These are phyloP conservation scores for Annulohypoxylon maeteangense DNA, from an alignment of 495 filamentous ascomycete species.

Conservation along the genomic window DNA sequence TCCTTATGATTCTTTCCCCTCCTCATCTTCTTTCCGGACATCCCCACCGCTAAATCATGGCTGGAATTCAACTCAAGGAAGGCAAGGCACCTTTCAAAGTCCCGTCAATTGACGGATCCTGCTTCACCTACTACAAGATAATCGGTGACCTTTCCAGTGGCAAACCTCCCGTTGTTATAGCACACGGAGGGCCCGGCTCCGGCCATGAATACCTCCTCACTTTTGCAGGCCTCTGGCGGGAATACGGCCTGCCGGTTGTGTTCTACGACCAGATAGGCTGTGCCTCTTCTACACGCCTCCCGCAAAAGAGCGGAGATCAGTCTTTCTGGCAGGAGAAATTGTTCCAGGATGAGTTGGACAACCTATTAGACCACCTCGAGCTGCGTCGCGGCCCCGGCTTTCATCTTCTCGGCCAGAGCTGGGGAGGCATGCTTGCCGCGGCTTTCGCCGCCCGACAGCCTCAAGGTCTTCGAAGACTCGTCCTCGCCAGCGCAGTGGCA, in stretches of 20 bases:
- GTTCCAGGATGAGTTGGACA: constrained; percentile 61
- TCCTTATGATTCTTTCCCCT: background rate
- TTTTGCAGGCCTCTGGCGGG: constrained; percentile 46
- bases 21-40: background rate
- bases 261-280: constrained; percentile 66
- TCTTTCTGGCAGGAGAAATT: constrained; percentile 60
- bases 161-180: constrained; percentile 31
- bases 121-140: constrained; percentile 13
- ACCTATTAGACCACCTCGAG: constrained; percentile 45
- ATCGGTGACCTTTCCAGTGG: constrained; percentile 6
- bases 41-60: background rate
- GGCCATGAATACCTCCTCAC: constrained; percentile 55
- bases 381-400: constrained; percentile 16
- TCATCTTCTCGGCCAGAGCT: constrained; percentile 26
- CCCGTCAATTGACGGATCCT: constrained; percentile 5
- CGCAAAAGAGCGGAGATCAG: constrained; percentile 54
- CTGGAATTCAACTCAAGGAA: constrained; percentile 1
- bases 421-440: constrained; percentile 24
- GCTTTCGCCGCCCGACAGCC: constrained; percentile 49
- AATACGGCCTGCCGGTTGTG: constrained; percentile 52
- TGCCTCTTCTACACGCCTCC: constrained; percentile 57
- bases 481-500: constrained; percentile 51
- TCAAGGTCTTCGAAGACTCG: constrained; percentile 52
- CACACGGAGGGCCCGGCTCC: constrained; percentile 60
- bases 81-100: constrained; percentile 10